phyloP scores from a whole-genome alignment of 768 basidiomycete genomes.

The Grammothele lineata region DNA sequence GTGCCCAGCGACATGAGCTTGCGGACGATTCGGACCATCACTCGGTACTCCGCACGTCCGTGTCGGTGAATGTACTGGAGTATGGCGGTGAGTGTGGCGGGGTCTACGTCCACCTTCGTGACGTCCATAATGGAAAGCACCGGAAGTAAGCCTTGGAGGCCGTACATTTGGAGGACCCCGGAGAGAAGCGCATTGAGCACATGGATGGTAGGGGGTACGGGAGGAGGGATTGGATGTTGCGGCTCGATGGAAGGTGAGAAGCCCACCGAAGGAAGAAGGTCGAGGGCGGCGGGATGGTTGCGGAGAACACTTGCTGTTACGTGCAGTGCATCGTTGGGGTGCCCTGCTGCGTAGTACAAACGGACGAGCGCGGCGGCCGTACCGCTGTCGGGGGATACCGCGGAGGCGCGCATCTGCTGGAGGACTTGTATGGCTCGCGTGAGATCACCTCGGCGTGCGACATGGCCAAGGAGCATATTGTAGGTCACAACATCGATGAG shows the following conservation, averaged over 20 bases:
- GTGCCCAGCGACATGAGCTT: constrained; percentile 37
- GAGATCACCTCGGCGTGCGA: constrained; percentile 42
- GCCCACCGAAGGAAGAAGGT: constrained; percentile 21
- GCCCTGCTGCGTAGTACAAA: constrained; percentile 45
- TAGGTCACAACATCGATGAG: constrained; percentile 57
- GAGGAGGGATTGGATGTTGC: constrained; percentile 13
- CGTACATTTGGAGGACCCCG: constrained; percentile 44
- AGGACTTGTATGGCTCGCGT: constrained; percentile 43
- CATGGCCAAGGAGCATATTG: constrained; percentile 55
- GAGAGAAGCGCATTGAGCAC: constrained; percentile 61
- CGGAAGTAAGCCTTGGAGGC: constrained; percentile 41
- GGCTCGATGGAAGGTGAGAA: constrained; percentile 17
- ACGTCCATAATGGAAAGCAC: constrained; percentile 55
- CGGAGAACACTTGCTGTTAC: constrained; percentile 36
- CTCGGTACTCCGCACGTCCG: constrained; percentile 40
- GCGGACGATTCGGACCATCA: constrained; percentile 45
- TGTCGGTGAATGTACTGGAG: constrained; percentile 45
- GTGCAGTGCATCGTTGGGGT: constrained; percentile 45
- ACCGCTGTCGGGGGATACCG: constrained; percentile 42
- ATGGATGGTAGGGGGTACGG: constrained; percentile 27
- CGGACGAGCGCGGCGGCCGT: constrained; percentile 53
- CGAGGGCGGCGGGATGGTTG: constrained; percentile 11
- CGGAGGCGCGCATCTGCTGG: constrained; percentile 40
- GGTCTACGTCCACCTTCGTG: constrained; percentile 46
- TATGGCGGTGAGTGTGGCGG: constrained; percentile 51